Conservation (phyloP, 1,284 basidiomycete species). For the Mycena sp. region DNA sequence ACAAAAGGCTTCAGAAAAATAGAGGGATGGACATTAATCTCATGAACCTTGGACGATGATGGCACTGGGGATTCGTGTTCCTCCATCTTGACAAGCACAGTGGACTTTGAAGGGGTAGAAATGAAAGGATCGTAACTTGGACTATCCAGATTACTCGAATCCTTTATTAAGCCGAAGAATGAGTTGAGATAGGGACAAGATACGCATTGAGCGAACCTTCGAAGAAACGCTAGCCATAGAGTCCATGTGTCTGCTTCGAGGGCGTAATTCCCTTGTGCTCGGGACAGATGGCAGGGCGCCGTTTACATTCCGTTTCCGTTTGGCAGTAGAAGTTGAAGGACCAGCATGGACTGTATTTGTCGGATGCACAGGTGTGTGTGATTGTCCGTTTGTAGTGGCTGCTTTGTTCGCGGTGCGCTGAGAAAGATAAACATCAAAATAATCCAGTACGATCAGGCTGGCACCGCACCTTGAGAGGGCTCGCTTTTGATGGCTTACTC, state of each 20-base stretch:
- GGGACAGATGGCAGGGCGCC: conserved; percentile 18
- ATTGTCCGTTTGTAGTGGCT: conserved; percentile 29
- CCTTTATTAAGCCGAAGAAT: neutral
- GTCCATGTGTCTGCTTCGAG: conserved; percentile 18
- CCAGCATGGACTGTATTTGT: conserved; percentile 34
- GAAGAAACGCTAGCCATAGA: conserved; percentile 26
- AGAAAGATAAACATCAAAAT: neutral
- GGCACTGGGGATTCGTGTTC: conserved; percentile 21
- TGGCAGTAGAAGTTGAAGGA: conserved; percentile 43
- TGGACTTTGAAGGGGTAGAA: conserved; percentile 15
- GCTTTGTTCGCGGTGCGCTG: conserved; percentile 24
- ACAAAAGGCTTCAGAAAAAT: neutral
- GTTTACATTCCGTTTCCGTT: conserved; percentile 30
- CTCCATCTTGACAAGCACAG: conserved; percentile 26
- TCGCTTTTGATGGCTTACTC: conserved; percentile 1
- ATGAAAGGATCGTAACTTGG: conserved; percentile 10
- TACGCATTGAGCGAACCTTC: neutral
- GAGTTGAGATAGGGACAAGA: neutral
- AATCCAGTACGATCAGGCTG: neutral
- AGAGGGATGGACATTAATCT: conserved; percentile 5
- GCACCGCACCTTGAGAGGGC: conserved; percentile 18
- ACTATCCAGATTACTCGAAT: conserved; percentile 21
- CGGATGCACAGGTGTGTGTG: conserved; percentile 6
- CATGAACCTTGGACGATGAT: conserved; percentile 16
- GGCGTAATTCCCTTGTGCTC: conserved; percentile 21